phyloP scores from a whole-genome alignment of 768 basidiomycete species.

The Gloeophyllum trabeum region DNA sequence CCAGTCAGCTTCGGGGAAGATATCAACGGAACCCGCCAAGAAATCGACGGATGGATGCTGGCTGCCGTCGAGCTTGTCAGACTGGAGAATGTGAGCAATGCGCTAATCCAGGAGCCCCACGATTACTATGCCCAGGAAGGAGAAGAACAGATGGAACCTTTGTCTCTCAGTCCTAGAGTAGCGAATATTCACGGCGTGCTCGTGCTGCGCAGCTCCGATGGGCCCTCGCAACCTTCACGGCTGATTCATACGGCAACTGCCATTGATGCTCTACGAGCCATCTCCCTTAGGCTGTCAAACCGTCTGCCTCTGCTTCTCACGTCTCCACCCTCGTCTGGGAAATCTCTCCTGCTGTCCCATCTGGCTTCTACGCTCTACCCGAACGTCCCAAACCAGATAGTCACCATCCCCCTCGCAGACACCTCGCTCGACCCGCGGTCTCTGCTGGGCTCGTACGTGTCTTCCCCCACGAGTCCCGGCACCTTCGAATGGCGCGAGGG shows the following conservation, averaged over 20 bases:
- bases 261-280: slow-evolving; percentile 39
- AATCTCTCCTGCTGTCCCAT: slow-evolving; percentile 68
- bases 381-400: slow-evolving; percentile 48
- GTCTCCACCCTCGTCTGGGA: slow-evolving; percentile 82
- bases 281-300: slow-evolving; percentile 56
- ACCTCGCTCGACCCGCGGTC: slow-evolving; percentile 92
- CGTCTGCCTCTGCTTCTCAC: slow-evolving; percentile 75
- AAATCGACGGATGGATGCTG: slow-evolving; percentile 75
- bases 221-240: slow-evolving; percentile 15
- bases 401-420: slow-evolving; percentile 87
- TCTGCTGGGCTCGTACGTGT: slow-evolving; percentile 86
- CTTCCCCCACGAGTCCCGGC: slow-evolving; percentile 73
- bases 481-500: slow-evolving; percentile 97
- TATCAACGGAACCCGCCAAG: slow-evolving; percentile 29
- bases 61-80: slow-evolving; percentile 60
- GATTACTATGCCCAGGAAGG: slow-evolving; percentile 36
- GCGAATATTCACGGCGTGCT: slow-evolving; percentile 58
- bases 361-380: slow-evolving; percentile 62
- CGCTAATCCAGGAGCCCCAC: slow-evolving; percentile 25
- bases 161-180: slow-evolving; percentile 18
- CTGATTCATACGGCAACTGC: slow-evolving; percentile 60
- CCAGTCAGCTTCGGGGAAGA: slow-evolving; percentile 42
- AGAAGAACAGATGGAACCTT: slow-evolving; percentile 17
- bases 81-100: slow-evolving; percentile 37
- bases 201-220: slow-evolving; percentile 38